Base-by-base conservation (phyloP, 495 filamentous ascomycete species). In the Chaetomium tenue region DNA sequence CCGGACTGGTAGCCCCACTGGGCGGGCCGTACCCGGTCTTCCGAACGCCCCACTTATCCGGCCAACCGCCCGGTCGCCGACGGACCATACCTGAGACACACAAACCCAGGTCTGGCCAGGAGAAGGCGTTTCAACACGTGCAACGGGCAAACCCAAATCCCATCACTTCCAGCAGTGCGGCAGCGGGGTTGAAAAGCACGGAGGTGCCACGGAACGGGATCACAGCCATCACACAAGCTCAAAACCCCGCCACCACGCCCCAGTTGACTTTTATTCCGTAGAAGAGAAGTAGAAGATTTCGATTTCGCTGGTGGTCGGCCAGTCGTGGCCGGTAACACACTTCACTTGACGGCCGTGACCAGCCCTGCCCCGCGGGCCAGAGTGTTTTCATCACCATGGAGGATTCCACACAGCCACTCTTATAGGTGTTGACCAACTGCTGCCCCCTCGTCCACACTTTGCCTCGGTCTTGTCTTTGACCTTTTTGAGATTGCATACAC, bases 341-440 rank as follows among this genome's bases (percentile, higher is more conserved):
- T n/a, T 3, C n/a, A 33, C 26, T n/a, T 6, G 12, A 60, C 16
- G 58, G 22, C 22, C 3, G 5, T 15, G 15, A 9, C 16, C 46
- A 11, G 44, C 26, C 58, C 44, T 28, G 9, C 33, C 33, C 33
- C 6, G 33, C 33, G 33, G 33, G 6, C 33, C 33, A 37, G 33
- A 1, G 1, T 37, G 5, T 37, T 9, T 37, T 9, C 26, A 50
- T 51, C 9, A 50, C 0, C 18, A 37, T 20, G 54, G 11, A 40
- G 54, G 54, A 56, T 56, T 28, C n/a, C 26, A 28, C 58, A 25
- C 28, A 50, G 28, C 28, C 58, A 51, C 30, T 40, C 54, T 56
- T 40, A 22, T 22, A 56, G 23, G 33, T n/a, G 11, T 9, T 39
- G 12, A 7, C 8, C 44, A 26, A 13, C 22, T 37, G 18, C 33